These are phyloP conservation scores for Curvularia verruculosa DNA, from an alignment of 2,329 filamentous ascomycete genomes.

Conservation along the genomic window DNA sequence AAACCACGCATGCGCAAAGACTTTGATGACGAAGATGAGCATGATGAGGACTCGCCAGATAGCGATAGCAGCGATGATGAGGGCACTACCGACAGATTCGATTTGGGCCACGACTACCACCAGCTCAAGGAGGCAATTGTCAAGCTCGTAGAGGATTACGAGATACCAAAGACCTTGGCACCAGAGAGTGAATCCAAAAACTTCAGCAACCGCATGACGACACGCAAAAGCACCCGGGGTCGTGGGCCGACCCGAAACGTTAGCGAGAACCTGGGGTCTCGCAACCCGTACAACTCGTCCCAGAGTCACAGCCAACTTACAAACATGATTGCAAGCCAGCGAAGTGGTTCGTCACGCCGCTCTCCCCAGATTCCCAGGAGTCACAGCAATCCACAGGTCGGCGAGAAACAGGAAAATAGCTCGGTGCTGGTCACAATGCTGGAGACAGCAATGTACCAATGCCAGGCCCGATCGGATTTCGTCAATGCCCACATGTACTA, in stretches of 20 bases:
- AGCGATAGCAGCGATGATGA: slow-evolving; percentile 57
- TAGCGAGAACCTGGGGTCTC: slow-evolving; percentile 52
- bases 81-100: slow-evolving; percentile 54
- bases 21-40: slow-evolving; percentile 65
- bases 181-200: slow-evolving; percentile 65
- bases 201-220: slow-evolving; percentile 73
- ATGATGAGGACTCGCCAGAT: slow-evolving; percentile 64
- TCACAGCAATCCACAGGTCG: slow-evolving; percentile 49
- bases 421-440: slow-evolving; percentile 73
- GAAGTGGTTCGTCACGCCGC: slow-evolving; percentile 43
- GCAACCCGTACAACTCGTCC: slow-evolving; percentile 55
- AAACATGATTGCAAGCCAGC: slow-evolving; percentile 47
- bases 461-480: slow-evolving; percentile 80
- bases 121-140: slow-evolving; percentile 80
- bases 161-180: slow-evolving; percentile 72
- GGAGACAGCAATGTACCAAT: slow-evolving; percentile 76
- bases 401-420: slow-evolving; percentile 47
- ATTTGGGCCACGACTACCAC: slow-evolving; percentile 79
- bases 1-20: slow-evolving; percentile 77
- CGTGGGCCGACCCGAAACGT: slow-evolving; percentile 33
- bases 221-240: slow-evolving; percentile 43
- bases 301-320: slow-evolving; percentile 46
- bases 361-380: slow-evolving; percentile 48
- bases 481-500: slow-evolving; percentile 84
- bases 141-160: slow-evolving; percentile 81